These are phyloP conservation scores for Fusarium tupiense DNA, from an alignment of 2,329 filamentous ascomycete species.

Conservation along the genomic window DNA sequence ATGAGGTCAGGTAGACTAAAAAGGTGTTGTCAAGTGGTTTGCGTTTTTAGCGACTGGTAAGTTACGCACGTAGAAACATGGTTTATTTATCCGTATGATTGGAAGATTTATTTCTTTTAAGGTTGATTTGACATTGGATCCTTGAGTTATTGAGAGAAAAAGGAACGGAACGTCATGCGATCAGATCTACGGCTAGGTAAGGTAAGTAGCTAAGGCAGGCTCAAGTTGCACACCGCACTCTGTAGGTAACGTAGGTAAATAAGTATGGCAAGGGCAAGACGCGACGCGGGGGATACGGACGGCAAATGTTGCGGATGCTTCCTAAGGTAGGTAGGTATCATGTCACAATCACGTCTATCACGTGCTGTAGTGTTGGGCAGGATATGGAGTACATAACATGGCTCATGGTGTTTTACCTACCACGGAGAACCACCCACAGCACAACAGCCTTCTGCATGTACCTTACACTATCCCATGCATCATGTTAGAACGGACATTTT, in stretches of 20 bases:
- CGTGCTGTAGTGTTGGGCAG: not conserved
- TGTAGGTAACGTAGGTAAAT: not conserved
- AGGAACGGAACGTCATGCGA: conserved; percentile 1
- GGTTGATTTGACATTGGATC: not conserved
- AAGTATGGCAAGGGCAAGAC: conserved; percentile 2
- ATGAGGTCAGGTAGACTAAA: not conserved
- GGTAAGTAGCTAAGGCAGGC: not conserved
- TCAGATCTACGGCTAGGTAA: not conserved
- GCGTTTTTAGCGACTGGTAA: not conserved
- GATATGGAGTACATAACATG: not conserved
- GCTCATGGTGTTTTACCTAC: not conserved
- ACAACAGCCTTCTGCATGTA: not conserved
- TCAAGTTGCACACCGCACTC: not conserved
- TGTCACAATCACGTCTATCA: not conserved
- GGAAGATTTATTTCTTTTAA: not conserved
- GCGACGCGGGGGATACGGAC: conserved; percentile 24
- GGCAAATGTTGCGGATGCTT: not conserved
- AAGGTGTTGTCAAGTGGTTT: not conserved
- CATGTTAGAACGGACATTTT: not conserved
- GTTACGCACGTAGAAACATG: not conserved
- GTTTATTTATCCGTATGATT: not conserved
- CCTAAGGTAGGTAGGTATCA: not conserved
- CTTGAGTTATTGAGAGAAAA: not conserved
- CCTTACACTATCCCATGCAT: not conserved
- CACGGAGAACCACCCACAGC: too few species aligned